Evolutionary conservation across 345 rosid genomes (phyloP).

Genomic region (Mangifera indica): DNA sequence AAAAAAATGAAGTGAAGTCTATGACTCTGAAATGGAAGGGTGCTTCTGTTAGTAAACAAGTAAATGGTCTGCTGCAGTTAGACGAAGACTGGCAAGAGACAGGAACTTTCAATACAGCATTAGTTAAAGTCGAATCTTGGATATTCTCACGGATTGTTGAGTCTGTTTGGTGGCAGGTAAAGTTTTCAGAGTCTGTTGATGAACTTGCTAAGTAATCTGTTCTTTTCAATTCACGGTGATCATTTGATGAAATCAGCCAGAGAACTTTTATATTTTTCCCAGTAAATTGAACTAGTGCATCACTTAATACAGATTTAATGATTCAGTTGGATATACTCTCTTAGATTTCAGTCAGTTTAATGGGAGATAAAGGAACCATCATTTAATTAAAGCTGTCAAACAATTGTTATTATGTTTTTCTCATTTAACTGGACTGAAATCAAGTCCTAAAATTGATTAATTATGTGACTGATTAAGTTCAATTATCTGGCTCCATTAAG

Average conservation of each 20-base stretch:
- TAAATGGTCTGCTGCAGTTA: conserved; percentile 46
- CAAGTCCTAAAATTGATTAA: not conserved
- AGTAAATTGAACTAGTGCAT: not conserved
- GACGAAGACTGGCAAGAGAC: conserved; percentile 91
- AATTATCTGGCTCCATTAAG: not conserved
- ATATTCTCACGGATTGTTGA: conserved; percentile 84
- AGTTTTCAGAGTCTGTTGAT: not conserved
- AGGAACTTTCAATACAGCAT: conserved; percentile 69
- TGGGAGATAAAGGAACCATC: not conserved
- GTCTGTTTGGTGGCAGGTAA: conserved; percentile 99
- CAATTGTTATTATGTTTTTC: not conserved
- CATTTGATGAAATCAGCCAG: not conserved
- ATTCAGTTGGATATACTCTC: not conserved
- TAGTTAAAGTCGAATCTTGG: conserved; percentile 88
- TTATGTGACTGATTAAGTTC: conserved; percentile 6
- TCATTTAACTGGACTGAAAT: not conserved
- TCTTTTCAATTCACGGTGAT: not conserved
- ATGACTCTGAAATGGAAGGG: conserved; percentile 46
- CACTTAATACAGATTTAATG: not conserved
- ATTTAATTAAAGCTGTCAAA: not conserved
- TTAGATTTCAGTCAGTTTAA: too few relatives aligned
- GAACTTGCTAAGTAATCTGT: not conserved
- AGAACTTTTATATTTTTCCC: not conserved
- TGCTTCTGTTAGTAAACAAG: conserved; percentile 32
- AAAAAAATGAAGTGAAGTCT: conserved; percentile 39